phyloP scores from a whole-genome alignment of 805 yeast genomes.

The Candida ponderosae region DNA sequence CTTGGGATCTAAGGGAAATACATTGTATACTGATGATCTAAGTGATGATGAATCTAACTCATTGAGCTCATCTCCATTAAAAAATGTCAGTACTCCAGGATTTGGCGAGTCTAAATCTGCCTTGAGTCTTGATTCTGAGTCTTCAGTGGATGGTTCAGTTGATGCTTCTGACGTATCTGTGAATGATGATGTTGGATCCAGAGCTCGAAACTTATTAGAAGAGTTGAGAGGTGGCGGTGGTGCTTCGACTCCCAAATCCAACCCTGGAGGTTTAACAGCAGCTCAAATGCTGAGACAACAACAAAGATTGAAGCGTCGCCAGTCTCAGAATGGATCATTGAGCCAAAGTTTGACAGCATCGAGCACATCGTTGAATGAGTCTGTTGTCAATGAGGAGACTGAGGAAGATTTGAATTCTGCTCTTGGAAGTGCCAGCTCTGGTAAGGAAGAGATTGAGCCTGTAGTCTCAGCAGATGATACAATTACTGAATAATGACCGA shows the following conservation, averaged over 20 bases:
- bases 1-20: conserved; percentile 27
- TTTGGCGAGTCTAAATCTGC: background rate
- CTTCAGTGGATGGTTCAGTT: background rate
- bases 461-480: no score
- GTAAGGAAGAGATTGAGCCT: background rate
- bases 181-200: conserved; percentile 38
- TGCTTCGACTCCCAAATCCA: conserved; percentile 13
- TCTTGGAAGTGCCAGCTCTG: background rate
- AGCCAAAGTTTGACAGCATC: background rate
- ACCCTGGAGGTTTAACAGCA: conserved; percentile 25
- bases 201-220: conserved; percentile 58
- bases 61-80: conserved; percentile 1
- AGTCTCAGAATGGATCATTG: background rate
- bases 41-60: conserved; percentile 8
- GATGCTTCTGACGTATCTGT: background rate
- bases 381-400: background rate
- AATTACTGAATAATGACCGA: no score
- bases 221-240: conserved; percentile 42
- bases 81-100: background rate
- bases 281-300: conserved; percentile 36
- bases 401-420: background rate
- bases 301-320: conserved; percentile 24
- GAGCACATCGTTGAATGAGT: background rate
- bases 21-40: conserved; percentile 12
- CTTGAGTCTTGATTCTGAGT: background rate